A percentile compares a stretch with the other conserved stretches of the same genome.
Evolutionary conservation across 192 early-diverging fungal genomes (phyloP).

Genomic region (Gonapodya sp.): DNA sequence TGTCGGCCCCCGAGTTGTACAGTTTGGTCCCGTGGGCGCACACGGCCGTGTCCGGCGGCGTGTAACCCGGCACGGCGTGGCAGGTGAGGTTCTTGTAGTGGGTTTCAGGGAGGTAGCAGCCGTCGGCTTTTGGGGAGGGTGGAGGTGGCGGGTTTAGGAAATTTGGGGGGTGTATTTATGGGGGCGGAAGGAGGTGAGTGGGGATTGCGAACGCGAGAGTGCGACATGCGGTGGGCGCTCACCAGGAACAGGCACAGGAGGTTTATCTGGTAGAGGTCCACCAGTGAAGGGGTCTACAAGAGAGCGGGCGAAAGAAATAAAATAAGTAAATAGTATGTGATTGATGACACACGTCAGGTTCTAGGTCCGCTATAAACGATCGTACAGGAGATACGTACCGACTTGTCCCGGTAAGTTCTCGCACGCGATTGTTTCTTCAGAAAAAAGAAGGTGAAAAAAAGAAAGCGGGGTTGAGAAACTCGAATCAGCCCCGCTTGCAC

Average conservation of each 20-base stretch:
- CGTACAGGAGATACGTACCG: too few relatives aligned
- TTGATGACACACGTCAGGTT: too few relatives aligned
- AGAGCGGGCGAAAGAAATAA: too few relatives aligned
- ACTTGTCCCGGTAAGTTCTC: neutral
- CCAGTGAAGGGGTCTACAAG: neutral
- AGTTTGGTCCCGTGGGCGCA: neutral
- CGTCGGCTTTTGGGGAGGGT: neutral
- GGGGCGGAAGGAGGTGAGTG: too few relatives aligned
- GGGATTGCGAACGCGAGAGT: too few relatives aligned
- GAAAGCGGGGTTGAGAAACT: neutral
- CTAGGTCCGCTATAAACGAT: too few relatives aligned
- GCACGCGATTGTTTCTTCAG: neutral
- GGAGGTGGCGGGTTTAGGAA: too few relatives aligned
- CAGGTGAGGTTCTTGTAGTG: slow-evolving; percentile 3
- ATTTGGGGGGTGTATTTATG: too few relatives aligned
- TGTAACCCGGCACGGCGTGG: neutral
- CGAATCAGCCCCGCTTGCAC: neutral
- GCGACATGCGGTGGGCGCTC: too few relatives aligned
- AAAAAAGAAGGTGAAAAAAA: too few relatives aligned
- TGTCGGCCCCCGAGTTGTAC: neutral
- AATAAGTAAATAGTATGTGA: too few relatives aligned
- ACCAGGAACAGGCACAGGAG: neutral
- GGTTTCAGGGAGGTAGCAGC: neutral
- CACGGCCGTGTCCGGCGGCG: neutral
- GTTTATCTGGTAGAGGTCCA: neutral